Conservation (phyloP, 148 eudicot genomes). For the Fagopyrum tataricum region DNA sequence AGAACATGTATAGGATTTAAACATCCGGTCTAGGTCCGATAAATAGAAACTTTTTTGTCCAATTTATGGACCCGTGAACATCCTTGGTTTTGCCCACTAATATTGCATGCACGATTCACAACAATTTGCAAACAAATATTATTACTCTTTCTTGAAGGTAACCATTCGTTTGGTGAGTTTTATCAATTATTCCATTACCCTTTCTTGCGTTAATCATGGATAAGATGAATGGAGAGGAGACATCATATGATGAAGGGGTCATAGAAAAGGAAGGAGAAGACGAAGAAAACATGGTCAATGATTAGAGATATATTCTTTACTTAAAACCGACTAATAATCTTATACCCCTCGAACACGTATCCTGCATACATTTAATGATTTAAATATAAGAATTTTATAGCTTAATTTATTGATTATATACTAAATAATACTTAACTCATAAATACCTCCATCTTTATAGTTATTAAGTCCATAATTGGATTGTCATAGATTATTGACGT, state of each 20-base stretch:
- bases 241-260: neutral
- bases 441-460: neutral
- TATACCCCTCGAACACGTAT: neutral
- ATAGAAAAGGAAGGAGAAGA: neutral
- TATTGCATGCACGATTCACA: neutral
- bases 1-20: too few species aligned
- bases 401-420: neutral
- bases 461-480: too few species aligned
- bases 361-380: neutral
- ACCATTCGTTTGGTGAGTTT: constrained; percentile 5
- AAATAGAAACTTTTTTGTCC: too few species aligned
- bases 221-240: constrained; percentile 1
- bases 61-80: too few species aligned
- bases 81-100: neutral
- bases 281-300: neutral
- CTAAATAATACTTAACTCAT: neutral
- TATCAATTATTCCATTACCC: constrained; percentile 2
- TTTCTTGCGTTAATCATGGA: constrained; percentile 13
- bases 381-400: neutral
- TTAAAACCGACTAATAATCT: neutral
- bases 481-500: too few species aligned
- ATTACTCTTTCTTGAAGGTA: constrained; percentile 4
- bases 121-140: neutral
- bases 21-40: too few species aligned
- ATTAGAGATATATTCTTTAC: neutral